Evolutionary conservation across 1,284 basidiomycete species (phyloP), one percentile per base, ranked within the genome.

Genomic region (Retiboletus flavoniger): DNA sequence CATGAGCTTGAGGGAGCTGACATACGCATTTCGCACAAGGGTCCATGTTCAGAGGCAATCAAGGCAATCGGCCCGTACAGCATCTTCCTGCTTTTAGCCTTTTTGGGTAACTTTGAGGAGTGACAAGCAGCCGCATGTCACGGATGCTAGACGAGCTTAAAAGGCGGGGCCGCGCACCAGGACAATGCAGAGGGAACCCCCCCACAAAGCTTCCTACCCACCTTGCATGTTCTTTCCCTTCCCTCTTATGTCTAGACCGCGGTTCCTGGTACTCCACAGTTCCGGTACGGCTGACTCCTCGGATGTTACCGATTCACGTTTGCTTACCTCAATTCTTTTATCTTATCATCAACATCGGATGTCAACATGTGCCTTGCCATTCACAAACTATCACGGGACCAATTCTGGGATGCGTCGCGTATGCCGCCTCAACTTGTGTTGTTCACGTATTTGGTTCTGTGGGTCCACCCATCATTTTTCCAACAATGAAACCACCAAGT

Each of bases 361-460:
- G 31, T 35, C 17, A 8, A n/a, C 38, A n/a, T 42, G 47, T 47
- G 24, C 26, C n/a, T 42, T 36, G 8, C 17, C n/a, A n/a, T 19
- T 44, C 19, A 24, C 49, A 9, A 50, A 45, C 11, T 29, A 41
- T 60, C 62, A 54, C 63, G 57, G 55, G 46, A 57, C 21, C 52
- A 41, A 51, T 48, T 47, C 40, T 31, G 47, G 54, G 36, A 54
- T 56, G 50, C 56, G 56, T 54, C 57, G 54, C 65, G 50, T 54
- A 44, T 47, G 28, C 58, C 60, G 45, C 38, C 40, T 43, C 36
- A 7, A 47, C 17, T 36, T 41, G 47, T 67, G 62, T 69, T 68
- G 69, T 64, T 40, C 53, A 36, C 49, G 28, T 68, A 59, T 68
- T 68, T 68, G 67, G 68, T 42, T 45, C 34, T 70, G 68, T 68